Conservation (phyloP, 106 monocot species). For the Chionographis japonica region DNA sequence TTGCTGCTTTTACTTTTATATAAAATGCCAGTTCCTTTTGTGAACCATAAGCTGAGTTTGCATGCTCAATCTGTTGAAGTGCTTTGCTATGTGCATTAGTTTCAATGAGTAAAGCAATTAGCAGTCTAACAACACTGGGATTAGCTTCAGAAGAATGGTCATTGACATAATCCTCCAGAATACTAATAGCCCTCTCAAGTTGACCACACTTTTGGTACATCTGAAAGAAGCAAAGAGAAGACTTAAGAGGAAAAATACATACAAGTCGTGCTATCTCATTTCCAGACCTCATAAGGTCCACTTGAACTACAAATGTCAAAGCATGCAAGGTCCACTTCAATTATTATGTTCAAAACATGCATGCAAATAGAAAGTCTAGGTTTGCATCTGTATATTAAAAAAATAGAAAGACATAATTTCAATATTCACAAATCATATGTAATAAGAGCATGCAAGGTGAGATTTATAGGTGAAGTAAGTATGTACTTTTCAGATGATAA, state of each 20-base stretch:
- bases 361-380: no score
- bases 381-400: no score
- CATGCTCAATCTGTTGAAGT: constrained; percentile 46
- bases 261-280: not conserved
- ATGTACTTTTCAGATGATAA: no score
- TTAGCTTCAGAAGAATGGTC: constrained; percentile 30
- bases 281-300: not conserved
- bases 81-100: constrained; percentile 55
- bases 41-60: constrained; percentile 12
- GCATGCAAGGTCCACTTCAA: no score
- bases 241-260: not conserved
- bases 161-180: constrained; percentile 67
- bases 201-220: constrained; percentile 69
- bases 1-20: constrained; percentile 49
- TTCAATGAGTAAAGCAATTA: constrained; percentile 55
- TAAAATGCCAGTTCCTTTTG: constrained; percentile 29
- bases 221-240: constrained; percentile 29
- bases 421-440: no score
- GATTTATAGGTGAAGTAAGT: no score
- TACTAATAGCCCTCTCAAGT: constrained; percentile 47
- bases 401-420: no score
- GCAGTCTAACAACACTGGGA: constrained; percentile 35
- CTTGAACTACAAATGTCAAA: not conserved
- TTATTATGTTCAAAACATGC: no score
- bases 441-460: no score